Conservation (phyloP, 192 early-diverging fungal species). For the Coemansia sp. region DNA sequence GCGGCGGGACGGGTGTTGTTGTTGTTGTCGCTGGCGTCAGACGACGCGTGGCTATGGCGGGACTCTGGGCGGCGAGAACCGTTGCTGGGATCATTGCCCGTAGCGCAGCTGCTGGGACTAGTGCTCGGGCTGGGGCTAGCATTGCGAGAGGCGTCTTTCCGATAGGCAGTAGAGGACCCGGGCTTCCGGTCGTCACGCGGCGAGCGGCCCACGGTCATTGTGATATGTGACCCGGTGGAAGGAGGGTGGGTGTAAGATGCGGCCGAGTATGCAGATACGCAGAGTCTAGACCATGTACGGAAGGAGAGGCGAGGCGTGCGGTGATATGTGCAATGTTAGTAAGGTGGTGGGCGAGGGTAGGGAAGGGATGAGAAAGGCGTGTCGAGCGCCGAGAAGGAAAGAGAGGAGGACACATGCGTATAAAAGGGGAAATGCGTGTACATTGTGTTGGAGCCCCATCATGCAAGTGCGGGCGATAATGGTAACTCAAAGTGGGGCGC, state of each 20-base stretch:
- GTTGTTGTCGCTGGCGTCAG: constrained; percentile 14
- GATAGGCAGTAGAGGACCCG: neutral
- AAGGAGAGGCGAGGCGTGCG: neutral
- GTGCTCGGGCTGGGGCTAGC: neutral
- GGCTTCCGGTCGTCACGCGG: neutral
- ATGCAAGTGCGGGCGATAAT: neutral
- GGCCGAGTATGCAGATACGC: neutral
- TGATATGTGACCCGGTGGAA: neutral
- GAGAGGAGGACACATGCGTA: neutral
- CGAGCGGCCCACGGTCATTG: neutral
- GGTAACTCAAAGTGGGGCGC: neutral
- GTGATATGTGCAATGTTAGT: neutral
- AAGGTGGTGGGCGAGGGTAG: neutral
- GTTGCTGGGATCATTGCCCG: neutral
- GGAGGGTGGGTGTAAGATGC: neutral
- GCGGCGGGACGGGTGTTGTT: neutral
- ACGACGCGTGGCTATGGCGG: neutral
- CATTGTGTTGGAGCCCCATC: neutral
- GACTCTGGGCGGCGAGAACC: neutral
- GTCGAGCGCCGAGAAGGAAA: neutral
- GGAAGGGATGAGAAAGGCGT: neutral
- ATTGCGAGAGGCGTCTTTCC: neutral
- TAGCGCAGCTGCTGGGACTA: neutral
- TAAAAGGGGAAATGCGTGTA: neutral
- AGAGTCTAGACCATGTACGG: neutral